Evolutionary conservation across 306 rosid genomes (phyloP), one percentile per base, ranked within the genome.

Genomic region (Potentilla sterilis): DNA sequence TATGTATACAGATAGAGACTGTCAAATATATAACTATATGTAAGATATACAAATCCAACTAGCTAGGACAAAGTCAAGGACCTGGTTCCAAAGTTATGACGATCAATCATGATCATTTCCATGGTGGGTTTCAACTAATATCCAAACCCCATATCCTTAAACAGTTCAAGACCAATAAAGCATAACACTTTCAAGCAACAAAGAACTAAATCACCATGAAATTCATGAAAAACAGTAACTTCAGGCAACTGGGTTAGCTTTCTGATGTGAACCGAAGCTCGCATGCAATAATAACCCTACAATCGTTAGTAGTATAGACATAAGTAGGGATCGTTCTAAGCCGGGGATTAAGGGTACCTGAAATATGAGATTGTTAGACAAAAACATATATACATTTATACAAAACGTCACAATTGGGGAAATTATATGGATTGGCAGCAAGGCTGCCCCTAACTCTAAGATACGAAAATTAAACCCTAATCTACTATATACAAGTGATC

Each of bases 91-190:
- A 51, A 37, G 35, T 19, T 55, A 28, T 40, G 59, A 55, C 15
- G 9, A 28, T 28, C 40, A 49, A 70, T 49, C 76, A 55, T 42
- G 65, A 70, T 49, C 76, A 55, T 42, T 41, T 57, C 68, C 68
- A 24, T 24, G 54, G 54, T 57, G 18, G 67, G 54, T 73, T 73
- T 73, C 16, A 46, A 37, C 34, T 19, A 6, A 34, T 12, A 28
- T 51, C 49, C 21, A 72, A 52, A 37, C 40, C n/a, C 54, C 67
- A 21, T 41, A 12, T 12, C 11, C 6, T 15, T 40, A 21, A 22
- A 73, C 24, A 73, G 58, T 19, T 40, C 58, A 14, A 55, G 15
- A 52, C 1, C 13, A 52, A 52, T 9, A 67, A 24, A 40, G 9
- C 51, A 57, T 10, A 21, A 24, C 22, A 63, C 68, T 63, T 63